Evolutionary conservation across 371 early-diverging fungal genomes (phyloP), one percentile per base, ranked within the genome.

Genomic region (Chytridium lagenaria): DNA sequence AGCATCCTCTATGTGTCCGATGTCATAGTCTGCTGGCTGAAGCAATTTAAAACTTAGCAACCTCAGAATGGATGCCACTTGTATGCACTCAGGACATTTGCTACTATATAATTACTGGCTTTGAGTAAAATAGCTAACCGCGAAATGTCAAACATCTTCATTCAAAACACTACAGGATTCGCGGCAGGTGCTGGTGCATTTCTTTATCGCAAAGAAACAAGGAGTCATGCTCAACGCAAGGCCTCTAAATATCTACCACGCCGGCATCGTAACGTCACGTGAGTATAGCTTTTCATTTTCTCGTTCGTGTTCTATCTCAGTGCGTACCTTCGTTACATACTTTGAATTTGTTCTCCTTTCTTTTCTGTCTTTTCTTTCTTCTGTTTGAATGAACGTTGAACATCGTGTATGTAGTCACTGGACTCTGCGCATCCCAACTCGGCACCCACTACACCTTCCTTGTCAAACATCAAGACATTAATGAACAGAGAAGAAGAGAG

Each of bases 401-500:
- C 69, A 74, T n/a, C 49, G 19, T 26, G n/a, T n/a, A n/a, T n/a
- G n/a, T n/a, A 26, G 36, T 75, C 49, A 19, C 59, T 12, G 75
- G 71, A 0, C 67, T 75, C 1, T 23, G 68, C 12, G 3, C 59
- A 2, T 59, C 59, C n/a, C 75, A 75, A 34, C 28, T 70, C 15
- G 75, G 61, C 5, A 75, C 71, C 10, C 75, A 75, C 37, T 75
- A 67, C 44, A 22, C 30, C 2, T 75, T 30, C 59, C 65, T 70
- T 19, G 22, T 63, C 22, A 68, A 71, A 10, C 70, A 75, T 26
- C 71, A 75, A 49, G 37, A 66, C 3, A 75, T 75, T 34, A 65
- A 52, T 1, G 75, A 70, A 55, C 71, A 70, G 59, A 61, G 71
- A 33, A 40, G 75, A 28, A 64, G 75, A 44, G 75, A 75, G 59